Conservation (phyloP, 257 asterid genomes). For the Ophiorrhiza pumila region DNA sequence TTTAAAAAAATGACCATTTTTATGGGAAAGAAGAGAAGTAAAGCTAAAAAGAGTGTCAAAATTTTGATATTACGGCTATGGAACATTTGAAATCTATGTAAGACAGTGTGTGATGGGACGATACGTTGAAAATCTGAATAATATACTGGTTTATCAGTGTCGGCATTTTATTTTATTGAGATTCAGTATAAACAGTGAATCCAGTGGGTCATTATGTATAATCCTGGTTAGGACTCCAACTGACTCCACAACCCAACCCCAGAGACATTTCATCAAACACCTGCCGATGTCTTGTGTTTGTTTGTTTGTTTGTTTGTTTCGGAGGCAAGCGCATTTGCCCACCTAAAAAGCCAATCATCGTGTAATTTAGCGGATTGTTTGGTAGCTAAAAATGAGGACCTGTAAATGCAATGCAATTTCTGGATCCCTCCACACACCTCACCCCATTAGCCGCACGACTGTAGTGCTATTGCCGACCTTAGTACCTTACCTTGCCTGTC, state of each 20-base stretch:
- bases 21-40: too few relatives aligned
- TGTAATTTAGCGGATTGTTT: constrained; percentile 42
- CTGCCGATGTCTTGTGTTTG: not conserved
- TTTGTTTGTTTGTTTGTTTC: not conserved
- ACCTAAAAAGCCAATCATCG: constrained; percentile 25
- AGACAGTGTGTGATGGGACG: too few relatives aligned
- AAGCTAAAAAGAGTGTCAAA: too few relatives aligned
- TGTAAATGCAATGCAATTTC: too few relatives aligned
- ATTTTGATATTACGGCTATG: too few relatives aligned
- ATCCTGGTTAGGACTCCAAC: constrained; percentile 3
- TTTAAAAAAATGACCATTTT: too few relatives aligned
- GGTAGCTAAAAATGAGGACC: constrained; percentile 36
- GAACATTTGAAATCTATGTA: too few relatives aligned
- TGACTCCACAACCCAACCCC: not conserved
- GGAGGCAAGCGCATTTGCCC: not conserved
- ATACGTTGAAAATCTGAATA: too few relatives aligned
- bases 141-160: too few relatives aligned
- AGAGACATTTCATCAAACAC: not conserved
- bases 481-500: not conserved
- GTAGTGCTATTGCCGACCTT: not conserved
- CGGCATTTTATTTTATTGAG: too few relatives aligned
- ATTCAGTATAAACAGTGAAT: too few relatives aligned
- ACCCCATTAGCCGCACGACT: too few relatives aligned
- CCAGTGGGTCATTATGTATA: constrained; percentile 9
- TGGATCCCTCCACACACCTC: constrained; percentile 10